These are phyloP conservation scores for Emericellopsis cladophorae DNA, from an alignment of 2,329 filamentous ascomycete species.

Conservation along the genomic window DNA sequence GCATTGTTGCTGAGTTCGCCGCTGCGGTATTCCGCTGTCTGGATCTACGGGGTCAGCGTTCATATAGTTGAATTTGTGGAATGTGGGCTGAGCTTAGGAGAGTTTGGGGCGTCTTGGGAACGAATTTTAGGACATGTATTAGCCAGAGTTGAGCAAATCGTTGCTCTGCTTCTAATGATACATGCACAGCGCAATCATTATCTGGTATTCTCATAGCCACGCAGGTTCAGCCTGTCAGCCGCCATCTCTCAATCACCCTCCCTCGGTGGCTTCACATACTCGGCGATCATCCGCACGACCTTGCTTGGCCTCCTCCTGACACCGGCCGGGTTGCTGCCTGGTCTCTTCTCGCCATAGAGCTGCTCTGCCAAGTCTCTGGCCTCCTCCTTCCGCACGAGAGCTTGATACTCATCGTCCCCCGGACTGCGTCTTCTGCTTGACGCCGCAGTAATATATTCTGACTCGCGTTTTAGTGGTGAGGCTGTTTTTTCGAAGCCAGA, in stretches of 20 bases:
- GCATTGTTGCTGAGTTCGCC: too few relatives aligned
- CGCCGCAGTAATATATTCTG: background rate
- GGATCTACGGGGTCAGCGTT: too few relatives aligned
- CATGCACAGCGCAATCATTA: too few relatives aligned
- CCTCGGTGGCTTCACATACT: constrained; percentile 8
- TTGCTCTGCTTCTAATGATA: too few relatives aligned
- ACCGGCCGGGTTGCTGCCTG: background rate
- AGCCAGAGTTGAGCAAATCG: too few relatives aligned
- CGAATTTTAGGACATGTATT: too few relatives aligned
- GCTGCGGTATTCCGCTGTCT: too few relatives aligned
- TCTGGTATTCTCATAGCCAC: background rate
- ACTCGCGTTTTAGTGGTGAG: constrained; percentile 3
- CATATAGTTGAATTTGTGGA: too few relatives aligned
- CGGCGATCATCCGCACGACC: constrained; percentile 5
- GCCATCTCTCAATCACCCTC: background rate
- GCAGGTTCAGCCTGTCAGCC: too few relatives aligned
- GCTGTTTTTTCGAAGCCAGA: constrained; percentile 12
- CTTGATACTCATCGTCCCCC: constrained; percentile 1
- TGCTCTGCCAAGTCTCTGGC: background rate
- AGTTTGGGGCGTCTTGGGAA: too few relatives aligned
- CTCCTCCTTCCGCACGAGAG: background rate
- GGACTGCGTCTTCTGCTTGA: background rate
- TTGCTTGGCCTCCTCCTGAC: constrained; percentile 1
- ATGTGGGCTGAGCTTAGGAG: too few relatives aligned
- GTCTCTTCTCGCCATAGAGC: background rate